Evolutionary conservation across 106 monocot genomes (phyloP), one percentile per base, ranked within the genome.

Genomic region (Dendrobium huoshanense): DNA sequence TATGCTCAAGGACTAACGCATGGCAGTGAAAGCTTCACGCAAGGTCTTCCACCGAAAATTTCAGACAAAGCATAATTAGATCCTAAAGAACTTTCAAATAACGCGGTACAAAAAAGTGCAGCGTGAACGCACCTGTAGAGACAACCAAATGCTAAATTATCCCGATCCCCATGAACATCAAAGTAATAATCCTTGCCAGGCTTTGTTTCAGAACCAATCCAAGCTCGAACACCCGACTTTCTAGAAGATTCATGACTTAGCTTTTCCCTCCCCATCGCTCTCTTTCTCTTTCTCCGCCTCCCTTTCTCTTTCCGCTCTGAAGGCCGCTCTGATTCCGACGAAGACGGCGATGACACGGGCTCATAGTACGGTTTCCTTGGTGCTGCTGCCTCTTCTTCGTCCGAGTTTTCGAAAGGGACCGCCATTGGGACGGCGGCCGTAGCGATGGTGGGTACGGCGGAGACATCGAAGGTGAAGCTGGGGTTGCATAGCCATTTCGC

Each of bases 111-210:
- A 20, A 74, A 72, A 73, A 0, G 17, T 33, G 70, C 33, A 42
- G 6, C 0, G 5, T 20, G 43, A 74, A 3, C 72, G 2, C 77
- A 94, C 96, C 90, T 94, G 87, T 96, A 96, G n/a, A 96, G 84
- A 44, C 87, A 83, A 20, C 94, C 96, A 75, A 86, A 96, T 1
- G 78, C 87, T 85, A 96, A 81, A 84, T 94, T 96, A 89, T 96
- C 96, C 11, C 65, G 90, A 84, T 96, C 96, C 0, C 96, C 96
- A 41, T 64, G 83, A 44, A 73, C 85, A 84, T 96, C 96, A 31
- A 96, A 87, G 58, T 89, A 90, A 78, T 94, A 92, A 72, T 90
- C 94, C 79, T 93, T 96, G 9, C 77, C 84, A 7, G 79, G 81
- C 79, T 87, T 85, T 25, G 82, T 65, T 27, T 85, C 86, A 7